Conservation (phyloP, 495 filamentous ascomycete species). For the Platismatia glauca region DNA sequence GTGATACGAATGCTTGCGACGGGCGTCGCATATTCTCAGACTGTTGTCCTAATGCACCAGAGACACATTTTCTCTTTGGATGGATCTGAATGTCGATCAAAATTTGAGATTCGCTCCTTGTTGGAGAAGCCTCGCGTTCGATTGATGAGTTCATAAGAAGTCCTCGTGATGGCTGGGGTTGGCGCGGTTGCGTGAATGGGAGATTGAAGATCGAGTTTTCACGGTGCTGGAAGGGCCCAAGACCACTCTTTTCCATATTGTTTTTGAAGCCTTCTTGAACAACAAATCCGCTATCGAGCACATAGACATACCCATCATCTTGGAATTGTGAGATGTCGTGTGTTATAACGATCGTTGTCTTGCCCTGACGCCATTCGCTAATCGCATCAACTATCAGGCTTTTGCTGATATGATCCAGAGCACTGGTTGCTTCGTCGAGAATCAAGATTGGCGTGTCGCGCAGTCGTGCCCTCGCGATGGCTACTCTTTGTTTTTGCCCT, state of each 20-base stretch:
- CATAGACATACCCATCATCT: slow-evolving; percentile 67
- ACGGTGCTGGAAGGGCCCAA: slow-evolving; percentile 11
- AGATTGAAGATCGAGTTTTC: slow-evolving; percentile 1
- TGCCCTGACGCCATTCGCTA: slow-evolving; percentile 56
- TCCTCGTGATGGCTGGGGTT: no score
- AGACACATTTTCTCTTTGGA: neutral
- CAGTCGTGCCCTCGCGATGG: slow-evolving; percentile 70
- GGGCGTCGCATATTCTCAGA: neutral
- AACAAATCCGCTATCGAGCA: slow-evolving; percentile 63
- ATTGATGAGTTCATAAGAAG: neutral
- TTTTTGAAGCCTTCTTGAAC: slow-evolving; percentile 57
- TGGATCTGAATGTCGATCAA: neutral
- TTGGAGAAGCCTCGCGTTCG: neutral
- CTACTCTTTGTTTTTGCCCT: slow-evolving; percentile 70
- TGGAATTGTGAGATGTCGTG: slow-evolving; percentile 80
- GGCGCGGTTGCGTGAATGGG: neutral
- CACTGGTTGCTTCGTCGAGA: slow-evolving; percentile 77
- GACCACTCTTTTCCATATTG: slow-evolving; percentile 32
- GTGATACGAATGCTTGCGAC: neutral
- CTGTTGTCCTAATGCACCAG: neutral
- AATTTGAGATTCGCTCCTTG: neutral
- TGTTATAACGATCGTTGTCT: slow-evolving; percentile 81
- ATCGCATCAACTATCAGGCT: slow-evolving; percentile 61
- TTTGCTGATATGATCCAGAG: slow-evolving; percentile 67
- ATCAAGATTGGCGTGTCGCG: slow-evolving; percentile 74